Percentiles rank a stretch among this genome's conserved stretches.
phyloP scores from a whole-genome alignment of 139 green algal genomes.

The Auxenochlorella pyrenoidosa region DNA sequence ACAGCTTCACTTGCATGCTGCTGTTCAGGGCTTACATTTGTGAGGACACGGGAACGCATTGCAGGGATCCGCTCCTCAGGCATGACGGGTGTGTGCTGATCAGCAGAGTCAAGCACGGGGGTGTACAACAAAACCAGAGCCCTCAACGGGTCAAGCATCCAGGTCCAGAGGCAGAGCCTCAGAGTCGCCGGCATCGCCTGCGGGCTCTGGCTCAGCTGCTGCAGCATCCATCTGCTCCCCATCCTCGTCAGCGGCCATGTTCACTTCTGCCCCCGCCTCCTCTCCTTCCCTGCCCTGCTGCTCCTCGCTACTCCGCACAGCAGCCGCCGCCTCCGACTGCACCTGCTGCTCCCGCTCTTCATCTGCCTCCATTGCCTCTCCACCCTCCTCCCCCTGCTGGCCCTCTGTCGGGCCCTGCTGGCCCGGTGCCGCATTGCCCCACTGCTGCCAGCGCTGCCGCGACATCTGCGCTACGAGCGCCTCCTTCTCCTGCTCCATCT shows the following conservation, averaged over 20 bases:
- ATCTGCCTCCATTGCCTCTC: neutral
- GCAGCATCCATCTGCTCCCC: neutral
- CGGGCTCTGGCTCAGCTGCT: neutral
- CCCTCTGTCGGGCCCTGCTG: neutral
- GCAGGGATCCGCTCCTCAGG: too few species aligned
- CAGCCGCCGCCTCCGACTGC: neutral
- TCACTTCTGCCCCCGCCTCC: neutral
- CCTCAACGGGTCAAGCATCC: too few species aligned
- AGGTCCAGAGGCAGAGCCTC: neutral
- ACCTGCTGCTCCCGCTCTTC: neutral
- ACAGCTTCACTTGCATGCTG: too few species aligned
- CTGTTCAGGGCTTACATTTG: too few species aligned
- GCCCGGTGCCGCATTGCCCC: neutral
- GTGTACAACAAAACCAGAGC: too few species aligned
- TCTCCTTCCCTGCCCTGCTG: neutral
- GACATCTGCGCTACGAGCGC: neutral
- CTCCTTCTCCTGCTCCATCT: slow-evolving; percentile 28
- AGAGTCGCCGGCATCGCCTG: neutral
- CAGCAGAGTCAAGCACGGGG: too few species aligned
- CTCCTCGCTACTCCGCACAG: neutral
- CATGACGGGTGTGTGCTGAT: too few species aligned
- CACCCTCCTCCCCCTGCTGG: neutral
- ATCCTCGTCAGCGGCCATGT: neutral
- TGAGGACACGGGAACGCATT: too few species aligned
- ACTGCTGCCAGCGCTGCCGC: neutral